These are phyloP conservation scores for Sarocladium strictum DNA, from an alignment of 2,329 filamentous ascomycete genomes.

Conservation along the genomic window DNA sequence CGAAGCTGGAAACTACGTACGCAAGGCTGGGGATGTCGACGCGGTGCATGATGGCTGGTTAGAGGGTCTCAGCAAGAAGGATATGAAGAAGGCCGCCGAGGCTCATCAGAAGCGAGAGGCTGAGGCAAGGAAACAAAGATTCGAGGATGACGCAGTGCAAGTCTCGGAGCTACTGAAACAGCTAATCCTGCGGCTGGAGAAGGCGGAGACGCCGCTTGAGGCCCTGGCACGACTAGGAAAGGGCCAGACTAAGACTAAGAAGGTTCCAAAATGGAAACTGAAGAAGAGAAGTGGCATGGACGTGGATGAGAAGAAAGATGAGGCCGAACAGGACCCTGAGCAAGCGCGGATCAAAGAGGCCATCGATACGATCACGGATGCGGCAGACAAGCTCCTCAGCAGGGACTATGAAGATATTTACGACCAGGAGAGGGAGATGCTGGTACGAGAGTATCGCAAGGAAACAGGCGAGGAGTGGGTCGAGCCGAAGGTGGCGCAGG, in stretches of 20 bases:
- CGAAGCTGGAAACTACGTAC: slow-evolving; percentile 82
- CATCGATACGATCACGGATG: slow-evolving; percentile 80
- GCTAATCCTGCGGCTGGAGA: slow-evolving; percentile 68
- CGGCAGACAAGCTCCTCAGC: slow-evolving; percentile 79
- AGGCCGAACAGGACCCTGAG: slow-evolving; percentile 50
- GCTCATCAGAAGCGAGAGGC: slow-evolving; percentile 81
- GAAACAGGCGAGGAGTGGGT: slow-evolving; percentile 86
- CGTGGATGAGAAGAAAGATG: slow-evolving; percentile 46
- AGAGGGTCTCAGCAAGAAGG: slow-evolving; percentile 86
- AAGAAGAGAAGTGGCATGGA: slow-evolving; percentile 68
- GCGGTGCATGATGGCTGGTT: slow-evolving; percentile 90
- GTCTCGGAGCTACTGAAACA: slow-evolving; percentile 67
- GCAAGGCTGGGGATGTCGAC: slow-evolving; percentile 83
- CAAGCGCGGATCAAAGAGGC: slow-evolving; percentile 64
- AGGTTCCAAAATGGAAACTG: slow-evolving; percentile 61
- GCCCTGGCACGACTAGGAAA: slow-evolving; percentile 77
- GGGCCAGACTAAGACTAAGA: slow-evolving; percentile 53
- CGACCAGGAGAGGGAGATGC: slow-evolving; percentile 75
- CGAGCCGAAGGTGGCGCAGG: slow-evolving; percentile 33
- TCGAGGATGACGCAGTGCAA: slow-evolving; percentile 68
- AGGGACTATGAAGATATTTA: slow-evolving; percentile 88
- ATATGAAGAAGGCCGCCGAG: slow-evolving; percentile 81
- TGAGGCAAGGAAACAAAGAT: slow-evolving; percentile 64
- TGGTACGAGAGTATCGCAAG: slow-evolving; percentile 75
- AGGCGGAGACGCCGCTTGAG: slow-evolving; percentile 81